Evolutionary conservation across 176 grass and related monocot species (phyloP), one percentile per base, ranked within the genome.

Genomic region (Oryza officinalis): DNA sequence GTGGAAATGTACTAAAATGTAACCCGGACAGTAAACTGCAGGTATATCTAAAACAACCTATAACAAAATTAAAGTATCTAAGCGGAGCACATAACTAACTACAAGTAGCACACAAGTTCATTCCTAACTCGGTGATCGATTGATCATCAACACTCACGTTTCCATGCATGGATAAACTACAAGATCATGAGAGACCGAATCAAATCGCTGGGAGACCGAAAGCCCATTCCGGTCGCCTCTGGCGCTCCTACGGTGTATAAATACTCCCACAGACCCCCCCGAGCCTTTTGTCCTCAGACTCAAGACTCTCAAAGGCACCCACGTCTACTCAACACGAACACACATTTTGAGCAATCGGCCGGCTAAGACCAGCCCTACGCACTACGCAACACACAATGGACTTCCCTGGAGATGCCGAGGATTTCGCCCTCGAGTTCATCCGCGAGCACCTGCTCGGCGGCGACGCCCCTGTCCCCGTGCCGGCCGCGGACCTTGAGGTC

Each of bases 361-460:
- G 22, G 32, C 32, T 33, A 33, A 33, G 20, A 57, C 52, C 5
- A 31, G 32, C 31, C 25, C 60, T 13, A 18, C 50, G 18, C 52
- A 57, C 15, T 12, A 9, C 3, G 10, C 49, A 20, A 20, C 49
- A 10, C 0, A 12, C 57, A 72, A 94, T 94, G 89, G 84, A 89
- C 1, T 87, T 94, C 81, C 44, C 68, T 63, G 84, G 80, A 44
- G 81, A 80, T 3, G 67, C 6, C 33, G 84, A 89, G 26, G 85
- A 61, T 43, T 90, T 79, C 52, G 5, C 20, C 49, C 72, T 94
- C 37, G 81, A 89, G 60, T 70, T 89, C 66, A 87, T 94, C 76
- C 23, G 73, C 54, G 89, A 92, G 47, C 80, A 92, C 80, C 87
- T 92, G 20, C 81, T 92, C 40, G 80, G 87, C 8, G 66, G 49